These are phyloP conservation scores for Crithidia fasciculata DNA, from an alignment of 208 protist genomes.

Conservation along the genomic window DNA sequence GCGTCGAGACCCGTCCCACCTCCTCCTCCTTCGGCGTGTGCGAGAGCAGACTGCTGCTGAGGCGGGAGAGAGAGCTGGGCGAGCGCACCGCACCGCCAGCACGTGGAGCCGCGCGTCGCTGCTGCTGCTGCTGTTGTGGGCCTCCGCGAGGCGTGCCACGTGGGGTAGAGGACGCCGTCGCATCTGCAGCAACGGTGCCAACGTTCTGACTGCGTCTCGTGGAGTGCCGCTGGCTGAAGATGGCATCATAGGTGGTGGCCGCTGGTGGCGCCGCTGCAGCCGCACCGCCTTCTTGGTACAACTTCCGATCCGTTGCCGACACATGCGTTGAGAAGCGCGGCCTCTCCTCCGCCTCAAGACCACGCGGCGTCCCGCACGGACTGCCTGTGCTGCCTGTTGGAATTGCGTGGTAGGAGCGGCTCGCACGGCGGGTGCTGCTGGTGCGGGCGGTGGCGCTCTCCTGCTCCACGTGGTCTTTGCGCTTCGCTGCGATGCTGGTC, in stretches of 20 bases:
- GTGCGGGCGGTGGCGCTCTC: conserved; percentile 11
- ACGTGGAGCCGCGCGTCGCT: conserved; percentile 10
- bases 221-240: conserved; percentile 28
- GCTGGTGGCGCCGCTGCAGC: not conserved
- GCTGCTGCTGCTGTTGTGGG: conserved; percentile 12
- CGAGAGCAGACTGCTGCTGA: conserved; percentile 13
- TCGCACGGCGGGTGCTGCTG: conserved; percentile 14
- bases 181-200: not conserved
- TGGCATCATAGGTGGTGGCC: conserved; percentile 19
- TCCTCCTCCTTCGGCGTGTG: conserved; percentile 17
- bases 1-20: conserved; percentile 18
- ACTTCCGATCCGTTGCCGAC: conserved; percentile 15
- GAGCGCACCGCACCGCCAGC: conserved; percentile 4
- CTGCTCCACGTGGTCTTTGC: conserved; percentile 27
- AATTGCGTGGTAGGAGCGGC: conserved; percentile 1
- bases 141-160: conserved; percentile 5
- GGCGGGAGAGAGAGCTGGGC: conserved; percentile 14
- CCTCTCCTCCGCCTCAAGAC: conserved; percentile 3
- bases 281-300: conserved; percentile 16
- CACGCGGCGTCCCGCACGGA: conserved; percentile 23
- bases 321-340: conserved; percentile 29
- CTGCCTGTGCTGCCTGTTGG: conserved; percentile 14
- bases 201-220: conserved; percentile 12
- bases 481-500: conserved; percentile 67
- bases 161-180: conserved; percentile 6